Evolutionary conservation across 2,329 filamentous ascomycete species (phyloP), one percentile per base, ranked within the genome.

Genomic region (Xylaria sp.): DNA sequence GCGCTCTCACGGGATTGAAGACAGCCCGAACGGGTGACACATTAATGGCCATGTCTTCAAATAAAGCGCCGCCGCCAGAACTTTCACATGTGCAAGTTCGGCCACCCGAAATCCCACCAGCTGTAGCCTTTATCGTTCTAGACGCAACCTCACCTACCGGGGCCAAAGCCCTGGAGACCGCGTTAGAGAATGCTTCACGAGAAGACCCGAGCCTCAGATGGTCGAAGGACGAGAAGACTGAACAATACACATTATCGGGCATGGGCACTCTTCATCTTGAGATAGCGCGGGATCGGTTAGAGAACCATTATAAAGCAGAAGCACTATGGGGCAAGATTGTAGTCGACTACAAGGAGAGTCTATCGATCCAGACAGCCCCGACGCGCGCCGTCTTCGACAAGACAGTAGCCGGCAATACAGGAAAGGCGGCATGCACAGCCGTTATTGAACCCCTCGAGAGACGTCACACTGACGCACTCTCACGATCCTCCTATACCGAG

Each of bases 201-300:
- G 96, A 99, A 82, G 96, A 99, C 75, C 96, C 96, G 0, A 98
- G 94, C 79, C 84, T 99, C 25, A 89, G 96, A 66, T 92, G 97
- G 78, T 92, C 87, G 43, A 85, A 93, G 36, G 93, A 98, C 75
- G 90, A 95, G 70, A 96, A 98, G 79, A 94, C 93, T 1, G 96
- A 96, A 1, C 94, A 97, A 77, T 98, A 96, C 56, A 91, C 97
- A 39, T 86, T 99, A 0, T 94, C 94, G 62, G 96, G 96, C 3
- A 98, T 99, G 96, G 96, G 96, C 8, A 94, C 97, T 76, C 87
- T 99, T 33, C 96, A 99, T 80, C 86, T 99, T 0, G 96, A 99
- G 75, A 96, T 99, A 58, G 94, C 95, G 0, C 86, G 94, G 59
- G 93, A 98, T 79, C 89, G 94, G 52, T 88, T 99, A 10, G 90